Percentiles rank a stretch among this genome's conserved stretches.
phyloP scores from a whole-genome alignment of 495 filamentous ascomycete species.

The Talaromyces nanjingensis region DNA sequence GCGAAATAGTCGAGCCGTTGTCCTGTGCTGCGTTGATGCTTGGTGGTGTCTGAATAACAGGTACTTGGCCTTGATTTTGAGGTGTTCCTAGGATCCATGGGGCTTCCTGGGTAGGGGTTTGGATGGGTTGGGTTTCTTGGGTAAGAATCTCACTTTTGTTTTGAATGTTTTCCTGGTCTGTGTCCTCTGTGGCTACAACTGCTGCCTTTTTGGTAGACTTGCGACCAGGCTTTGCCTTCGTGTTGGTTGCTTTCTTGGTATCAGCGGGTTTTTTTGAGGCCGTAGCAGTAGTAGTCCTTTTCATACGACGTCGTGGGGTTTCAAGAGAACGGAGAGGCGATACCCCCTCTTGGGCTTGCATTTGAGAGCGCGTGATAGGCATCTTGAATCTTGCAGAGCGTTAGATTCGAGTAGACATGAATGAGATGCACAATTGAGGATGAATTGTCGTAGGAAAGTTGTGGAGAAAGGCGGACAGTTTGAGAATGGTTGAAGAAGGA shows the following conservation, averaged over 20 bases:
- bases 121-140: neutral
- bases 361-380: constrained; percentile 5
- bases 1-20: neutral
- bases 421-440: neutral
- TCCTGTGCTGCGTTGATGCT: constrained; percentile 1
- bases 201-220: neutral
- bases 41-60: neutral
- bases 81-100: neutral
- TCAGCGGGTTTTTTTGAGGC: neutral
- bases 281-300: neutral
- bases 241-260: neutral
- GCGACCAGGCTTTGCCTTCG: constrained; percentile 2
- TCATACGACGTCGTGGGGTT: neutral
- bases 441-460: neutral
- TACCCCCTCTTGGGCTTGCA: neutral
- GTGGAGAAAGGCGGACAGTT: neutral
- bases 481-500: neutral
- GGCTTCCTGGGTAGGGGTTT: neutral
- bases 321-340: constrained; percentile 6
- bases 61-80: neutral
- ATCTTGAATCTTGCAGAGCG: neutral
- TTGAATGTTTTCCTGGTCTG: neutral
- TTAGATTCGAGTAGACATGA: neutral
- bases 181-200: neutral
- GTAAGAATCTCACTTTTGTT: constrained; percentile 4